Conservation (phyloP, 495 filamentous ascomycete species). For the Thermothielavioides terrestris region DNA sequence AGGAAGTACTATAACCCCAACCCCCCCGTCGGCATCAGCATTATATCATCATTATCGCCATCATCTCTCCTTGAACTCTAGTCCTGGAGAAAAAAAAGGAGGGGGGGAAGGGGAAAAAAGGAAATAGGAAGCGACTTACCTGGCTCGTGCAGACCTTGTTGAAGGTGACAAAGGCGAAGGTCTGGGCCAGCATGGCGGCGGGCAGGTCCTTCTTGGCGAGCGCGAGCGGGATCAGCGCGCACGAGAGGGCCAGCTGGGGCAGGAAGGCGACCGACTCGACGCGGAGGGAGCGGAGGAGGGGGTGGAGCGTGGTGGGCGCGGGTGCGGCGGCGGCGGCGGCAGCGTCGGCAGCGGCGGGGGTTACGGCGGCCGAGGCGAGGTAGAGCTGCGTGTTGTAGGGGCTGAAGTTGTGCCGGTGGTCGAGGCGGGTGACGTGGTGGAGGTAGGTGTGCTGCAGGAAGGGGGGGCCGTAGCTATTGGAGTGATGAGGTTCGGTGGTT, state of each 20-base stretch:
- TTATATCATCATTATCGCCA: too few species aligned
- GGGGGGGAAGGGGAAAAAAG: neutral
- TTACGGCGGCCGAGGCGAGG: slow-evolving; percentile 55
- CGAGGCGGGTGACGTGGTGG: slow-evolving; percentile 85
- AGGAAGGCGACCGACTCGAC: slow-evolving; percentile 80
- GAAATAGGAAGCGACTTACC: slow-evolving; percentile 39
- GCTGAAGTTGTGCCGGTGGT: slow-evolving; percentile 97
- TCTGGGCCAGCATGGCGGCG: slow-evolving; percentile 93
- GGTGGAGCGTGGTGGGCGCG: too few species aligned
- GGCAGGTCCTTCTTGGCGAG: slow-evolving; percentile 79
- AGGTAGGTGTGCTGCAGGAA: slow-evolving; percentile 87
- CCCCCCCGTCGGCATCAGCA: too few species aligned
- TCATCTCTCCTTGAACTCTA: too few species aligned
- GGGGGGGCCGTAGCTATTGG: slow-evolving; percentile 52
- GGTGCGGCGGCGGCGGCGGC: neutral
- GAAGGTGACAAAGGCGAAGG: slow-evolving; percentile 92
- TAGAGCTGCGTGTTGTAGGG: slow-evolving; percentile 91
- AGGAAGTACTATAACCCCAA: slow-evolving; percentile 68
- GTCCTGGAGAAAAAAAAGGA: too few species aligned
- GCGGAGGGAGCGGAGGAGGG: too few species aligned
- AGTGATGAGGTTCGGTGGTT: slow-evolving; percentile 5
- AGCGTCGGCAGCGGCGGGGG: slow-evolving; percentile 8
- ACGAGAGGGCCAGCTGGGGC: slow-evolving; percentile 73
- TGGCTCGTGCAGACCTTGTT: slow-evolving; percentile 99
- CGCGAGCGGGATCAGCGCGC: slow-evolving; percentile 64